Evolutionary conservation across 495 filamentous ascomycete species (phyloP).

Genomic region (Chaetomium cochliodes): DNA sequence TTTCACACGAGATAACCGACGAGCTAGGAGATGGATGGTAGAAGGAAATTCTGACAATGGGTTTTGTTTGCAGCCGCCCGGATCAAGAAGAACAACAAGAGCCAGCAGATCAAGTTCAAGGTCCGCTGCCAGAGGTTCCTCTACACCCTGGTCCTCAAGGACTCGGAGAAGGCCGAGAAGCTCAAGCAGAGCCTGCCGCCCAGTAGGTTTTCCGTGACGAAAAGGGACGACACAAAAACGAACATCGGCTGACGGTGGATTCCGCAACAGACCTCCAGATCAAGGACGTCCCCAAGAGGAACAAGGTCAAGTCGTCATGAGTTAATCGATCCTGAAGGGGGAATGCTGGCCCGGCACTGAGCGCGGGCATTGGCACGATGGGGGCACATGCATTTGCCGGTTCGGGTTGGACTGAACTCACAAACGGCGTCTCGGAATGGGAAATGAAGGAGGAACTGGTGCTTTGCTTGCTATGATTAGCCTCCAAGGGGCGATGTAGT

Average conservation of each 20-base stretch:
- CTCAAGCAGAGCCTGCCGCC: slow-evolving; percentile 98
- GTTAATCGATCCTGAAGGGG: slow-evolving; percentile 14
- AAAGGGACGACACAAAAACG: background rate
- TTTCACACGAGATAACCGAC: slow-evolving; percentile 30
- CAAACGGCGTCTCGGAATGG: slow-evolving; percentile 44
- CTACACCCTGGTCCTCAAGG: slow-evolving; percentile 97
- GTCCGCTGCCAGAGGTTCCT: slow-evolving; percentile 92
- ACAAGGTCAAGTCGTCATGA: slow-evolving; percentile 43
- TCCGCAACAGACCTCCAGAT: slow-evolving; percentile 43
- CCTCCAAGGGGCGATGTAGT: slow-evolving; percentile 19
- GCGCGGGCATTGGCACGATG: slow-evolving; percentile 24
- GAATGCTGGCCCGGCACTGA: slow-evolving; percentile 20
- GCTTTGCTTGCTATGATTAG: slow-evolving; percentile 10
- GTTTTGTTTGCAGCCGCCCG: slow-evolving; percentile 66
- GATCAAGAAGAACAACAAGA: slow-evolving; percentile 92
- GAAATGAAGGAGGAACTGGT: slow-evolving; percentile 19
- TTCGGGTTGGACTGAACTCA: slow-evolving; percentile 25
- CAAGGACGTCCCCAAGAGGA: slow-evolving; percentile 52
- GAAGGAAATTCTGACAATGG: slow-evolving; percentile 39
- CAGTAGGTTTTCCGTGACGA: slow-evolving; percentile 56
- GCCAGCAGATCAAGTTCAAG: slow-evolving; percentile 98
- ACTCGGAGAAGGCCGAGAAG: slow-evolving; percentile 99
- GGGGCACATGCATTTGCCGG: slow-evolving; percentile 24
- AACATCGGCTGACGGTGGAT: slow-evolving; percentile 20
- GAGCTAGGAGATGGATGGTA: slow-evolving; percentile 12